Base-by-base conservation (phyloP, 441 rosid species). In the Arabidopsis hybrid region DNA sequence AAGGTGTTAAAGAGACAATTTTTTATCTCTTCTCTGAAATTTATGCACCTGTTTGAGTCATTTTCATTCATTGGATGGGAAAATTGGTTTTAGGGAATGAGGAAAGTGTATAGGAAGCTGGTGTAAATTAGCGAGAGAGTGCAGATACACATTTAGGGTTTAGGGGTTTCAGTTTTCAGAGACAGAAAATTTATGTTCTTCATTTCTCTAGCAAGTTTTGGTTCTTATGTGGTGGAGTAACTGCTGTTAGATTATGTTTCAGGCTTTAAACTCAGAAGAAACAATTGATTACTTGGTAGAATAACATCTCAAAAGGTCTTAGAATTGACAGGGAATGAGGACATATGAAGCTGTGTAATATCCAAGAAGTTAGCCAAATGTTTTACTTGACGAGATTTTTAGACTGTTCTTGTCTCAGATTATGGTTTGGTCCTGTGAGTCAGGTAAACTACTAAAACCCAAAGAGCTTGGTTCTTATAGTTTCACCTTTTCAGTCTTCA, bases 401-500 rank as follows among this genome's bases (percentile, higher is more conserved):
- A 46, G 11, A 1, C 2, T 40, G n/a, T 40, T 46, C 18, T 46
- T 46, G 5, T 47, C 21, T 47, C 10, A 29, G 59, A 5, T 14
- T 34, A 3, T 57, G 6, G 42, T 14, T 34, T 57, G 8, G 16
- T 14, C 12, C 17, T 29, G 60, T 55, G 40, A n/a, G 6, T 17
- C 45, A 35, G 45, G 63, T 58, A 16, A 9, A 9, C 6, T 14
- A 6, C 43, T 36, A 9, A 16, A 16, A 4, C 45, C 29, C 45
- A 36, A 36, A 36, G 63, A 59, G 8, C 31, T 47, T 47, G 45
- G 10, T 59, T 59, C 64, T 60, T 60, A 6, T 39, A 8, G 34
- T 38, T 60, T 60, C 34, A 17, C 47, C 32, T 9, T 5, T 60
- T 39, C 47, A 60, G 32, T 60, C 64, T 38, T 59, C 64, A 60